These are phyloP conservation scores for Gynostemma pentaphyllum DNA, from an alignment of 306 rosid genomes.

Conservation along the genomic window DNA sequence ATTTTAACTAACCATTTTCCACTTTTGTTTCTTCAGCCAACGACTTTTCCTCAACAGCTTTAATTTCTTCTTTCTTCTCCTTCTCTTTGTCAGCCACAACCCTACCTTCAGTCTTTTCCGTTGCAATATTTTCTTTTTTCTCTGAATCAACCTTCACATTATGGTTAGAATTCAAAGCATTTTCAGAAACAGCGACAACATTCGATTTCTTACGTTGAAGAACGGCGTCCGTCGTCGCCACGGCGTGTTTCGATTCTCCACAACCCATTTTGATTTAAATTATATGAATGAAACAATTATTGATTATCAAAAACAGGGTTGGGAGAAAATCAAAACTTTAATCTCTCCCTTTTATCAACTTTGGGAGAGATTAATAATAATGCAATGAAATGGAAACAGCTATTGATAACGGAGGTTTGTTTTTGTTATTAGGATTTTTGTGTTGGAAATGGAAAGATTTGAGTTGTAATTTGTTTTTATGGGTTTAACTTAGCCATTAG, in stretches of 20 bases:
- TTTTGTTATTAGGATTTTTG: too few relatives aligned
- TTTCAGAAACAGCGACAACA: too few relatives aligned
- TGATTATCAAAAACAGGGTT: too few relatives aligned
- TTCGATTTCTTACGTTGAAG: constrained; percentile 36
- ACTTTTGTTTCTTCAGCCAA: neutral
- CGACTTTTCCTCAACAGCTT: neutral
- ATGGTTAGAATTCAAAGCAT: too few relatives aligned
- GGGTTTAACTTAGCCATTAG: too few relatives aligned
- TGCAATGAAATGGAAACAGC: too few relatives aligned
- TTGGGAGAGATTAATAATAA: too few relatives aligned
- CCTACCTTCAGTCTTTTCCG: neutral
- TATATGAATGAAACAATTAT: neutral
- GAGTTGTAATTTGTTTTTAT: too few relatives aligned
- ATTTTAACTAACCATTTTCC: neutral
- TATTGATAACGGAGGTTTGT: too few relatives aligned
- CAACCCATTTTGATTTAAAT: constrained; percentile 47
- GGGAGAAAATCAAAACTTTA: too few relatives aligned
- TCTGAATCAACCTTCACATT: neutral
- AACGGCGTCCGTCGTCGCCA: constrained; percentile 45
- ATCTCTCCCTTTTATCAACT: too few relatives aligned
- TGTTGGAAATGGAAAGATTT: too few relatives aligned
- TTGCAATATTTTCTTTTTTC: neutral
- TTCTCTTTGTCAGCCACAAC: neutral
- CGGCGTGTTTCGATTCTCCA: constrained; percentile 65
- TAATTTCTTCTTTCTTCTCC: neutral